Percentiles rank a stretch among this genome's conserved stretches.
Conservation (phyloP, 768 basidiomycete species). For the Basidioascus undulatus region DNA sequence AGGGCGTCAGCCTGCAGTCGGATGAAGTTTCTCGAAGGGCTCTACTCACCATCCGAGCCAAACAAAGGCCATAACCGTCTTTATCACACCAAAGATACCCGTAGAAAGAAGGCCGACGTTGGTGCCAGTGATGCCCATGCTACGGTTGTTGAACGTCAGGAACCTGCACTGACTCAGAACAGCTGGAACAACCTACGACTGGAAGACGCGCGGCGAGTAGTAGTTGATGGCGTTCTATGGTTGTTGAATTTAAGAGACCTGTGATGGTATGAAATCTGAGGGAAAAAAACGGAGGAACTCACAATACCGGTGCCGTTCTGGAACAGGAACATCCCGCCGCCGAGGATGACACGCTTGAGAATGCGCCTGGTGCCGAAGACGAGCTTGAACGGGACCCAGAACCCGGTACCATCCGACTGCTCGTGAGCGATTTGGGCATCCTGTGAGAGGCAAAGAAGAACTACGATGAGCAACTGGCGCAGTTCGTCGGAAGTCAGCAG, state of each 20-base stretch:
- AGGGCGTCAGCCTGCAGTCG: too few species aligned
- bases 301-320: conserved; percentile 26
- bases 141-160: too few species aligned
- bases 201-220: conserved; percentile 25
- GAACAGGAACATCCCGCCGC: conserved; percentile 22
- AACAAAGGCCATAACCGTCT: conserved; percentile 15
- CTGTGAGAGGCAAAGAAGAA: too few species aligned
- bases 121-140: conserved; percentile 23
- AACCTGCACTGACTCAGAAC: too few species aligned
- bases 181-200: too few species aligned
- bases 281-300: too few species aligned
- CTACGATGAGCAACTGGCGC: too few species aligned
- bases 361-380: conserved; percentile 6
- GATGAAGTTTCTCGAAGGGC: too few species aligned
- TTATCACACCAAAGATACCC: conserved; percentile 27
- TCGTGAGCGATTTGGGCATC: conserved; percentile 8
- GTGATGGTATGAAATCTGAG: too few species aligned
- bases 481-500: too few species aligned
- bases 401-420: conserved; percentile 6
- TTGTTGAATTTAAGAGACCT: too few species aligned
- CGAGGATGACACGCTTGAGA: conserved; percentile 20
- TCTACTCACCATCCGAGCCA: too few species aligned
- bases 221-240: conserved; percentile 20
- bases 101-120: conserved; percentile 22
- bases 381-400: conserved; percentile 8